phyloP scores from a whole-genome alignment of 257 asterid genomes.

The Nyctanthes arbortristis region DNA sequence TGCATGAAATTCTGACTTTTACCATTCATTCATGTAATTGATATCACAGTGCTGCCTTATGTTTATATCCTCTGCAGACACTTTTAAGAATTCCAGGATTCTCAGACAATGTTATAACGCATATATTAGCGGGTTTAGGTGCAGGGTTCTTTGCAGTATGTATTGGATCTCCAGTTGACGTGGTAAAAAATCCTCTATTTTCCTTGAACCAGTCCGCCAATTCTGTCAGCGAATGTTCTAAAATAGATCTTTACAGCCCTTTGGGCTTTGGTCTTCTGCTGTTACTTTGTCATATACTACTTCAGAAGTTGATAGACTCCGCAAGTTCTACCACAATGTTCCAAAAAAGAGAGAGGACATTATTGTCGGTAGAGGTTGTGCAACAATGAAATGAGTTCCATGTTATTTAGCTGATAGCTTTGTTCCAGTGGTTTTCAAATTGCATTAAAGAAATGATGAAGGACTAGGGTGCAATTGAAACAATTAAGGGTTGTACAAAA shows the following conservation, averaged over 20 bases:
- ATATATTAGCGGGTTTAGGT: constrained; percentile 86
- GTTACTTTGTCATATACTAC: constrained; percentile 9
- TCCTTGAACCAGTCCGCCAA: constrained; percentile 5
- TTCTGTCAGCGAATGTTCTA: constrained; percentile 6
- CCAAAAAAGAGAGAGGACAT: constrained; percentile 11
- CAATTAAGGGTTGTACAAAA: no score
- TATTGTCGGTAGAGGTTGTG: no score
- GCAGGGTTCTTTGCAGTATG: constrained; percentile 97
- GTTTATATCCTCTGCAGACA: constrained; percentile 47
- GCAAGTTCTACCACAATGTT: constrained; percentile 8
- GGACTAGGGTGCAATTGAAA: not conserved
- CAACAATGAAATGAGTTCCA: not conserved
- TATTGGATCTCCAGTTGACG: constrained; percentile 93
- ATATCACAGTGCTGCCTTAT: constrained; percentile 28
- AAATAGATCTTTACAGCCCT: constrained; percentile 1
- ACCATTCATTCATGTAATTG: constrained; percentile 15
- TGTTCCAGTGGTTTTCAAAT: not conserved
- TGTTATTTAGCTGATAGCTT: not conserved
- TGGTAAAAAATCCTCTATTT: constrained; percentile 56
- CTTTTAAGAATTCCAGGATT: constrained; percentile 76
- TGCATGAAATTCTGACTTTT: constrained; percentile 18
- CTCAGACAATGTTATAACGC: constrained; percentile 73
- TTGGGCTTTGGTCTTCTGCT: constrained; percentile 13
- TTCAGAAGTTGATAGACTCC: constrained; percentile 9
- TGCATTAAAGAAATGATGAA: constrained; percentile 9